A percentile compares a stretch with the other conserved stretches of the same genome.
These are phyloP conservation scores for Rhodocollybia butyracea DNA, from an alignment of 768 basidiomycete species.

Conservation along the genomic window DNA sequence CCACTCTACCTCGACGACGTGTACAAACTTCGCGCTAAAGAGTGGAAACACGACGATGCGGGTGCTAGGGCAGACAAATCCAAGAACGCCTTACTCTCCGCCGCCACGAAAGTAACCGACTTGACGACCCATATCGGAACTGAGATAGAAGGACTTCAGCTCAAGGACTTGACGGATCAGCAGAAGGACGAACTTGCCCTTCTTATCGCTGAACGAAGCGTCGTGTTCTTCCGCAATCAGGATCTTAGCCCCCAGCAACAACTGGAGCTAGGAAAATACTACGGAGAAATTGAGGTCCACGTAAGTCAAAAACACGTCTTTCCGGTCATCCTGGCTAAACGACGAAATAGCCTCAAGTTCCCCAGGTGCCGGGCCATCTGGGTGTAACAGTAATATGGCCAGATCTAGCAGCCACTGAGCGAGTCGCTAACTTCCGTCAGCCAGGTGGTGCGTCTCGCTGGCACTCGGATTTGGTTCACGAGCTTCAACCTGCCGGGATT, in stretches of 20 bases:
- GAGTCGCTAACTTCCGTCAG: background rate
- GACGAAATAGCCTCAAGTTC: slow-evolving; percentile 11
- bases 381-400: slow-evolving; percentile 18
- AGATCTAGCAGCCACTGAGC: background rate
- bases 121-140: slow-evolving; percentile 18
- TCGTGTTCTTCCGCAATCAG: slow-evolving; percentile 16
- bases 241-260: slow-evolving; percentile 16
- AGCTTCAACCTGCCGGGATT: slow-evolving; percentile 18
- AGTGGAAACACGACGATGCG: slow-evolving; percentile 16
- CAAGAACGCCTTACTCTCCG: slow-evolving; percentile 18
- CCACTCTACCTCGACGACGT: slow-evolving; percentile 18
- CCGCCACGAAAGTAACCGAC: slow-evolving; percentile 17
- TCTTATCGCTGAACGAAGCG: slow-evolving; percentile 11
- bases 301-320: background rate
- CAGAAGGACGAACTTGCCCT: slow-evolving; percentile 18
- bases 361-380: slow-evolving; percentile 15
- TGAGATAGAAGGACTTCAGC: slow-evolving; percentile 18
- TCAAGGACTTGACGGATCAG: slow-evolving; percentile 16
- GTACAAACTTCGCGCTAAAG: slow-evolving; percentile 15
- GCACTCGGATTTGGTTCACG: slow-evolving; percentile 19
- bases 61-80: slow-evolving; percentile 16
- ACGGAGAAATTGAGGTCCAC: slow-evolving; percentile 19
- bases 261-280: slow-evolving; percentile 16
- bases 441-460: slow-evolving; percentile 3
- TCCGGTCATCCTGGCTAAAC: background rate